Percentiles rank a stretch among this genome's conserved stretches.
Conservation (phyloP, 805 yeast species). For the Lipomyces spencermartinsiae region DNA sequence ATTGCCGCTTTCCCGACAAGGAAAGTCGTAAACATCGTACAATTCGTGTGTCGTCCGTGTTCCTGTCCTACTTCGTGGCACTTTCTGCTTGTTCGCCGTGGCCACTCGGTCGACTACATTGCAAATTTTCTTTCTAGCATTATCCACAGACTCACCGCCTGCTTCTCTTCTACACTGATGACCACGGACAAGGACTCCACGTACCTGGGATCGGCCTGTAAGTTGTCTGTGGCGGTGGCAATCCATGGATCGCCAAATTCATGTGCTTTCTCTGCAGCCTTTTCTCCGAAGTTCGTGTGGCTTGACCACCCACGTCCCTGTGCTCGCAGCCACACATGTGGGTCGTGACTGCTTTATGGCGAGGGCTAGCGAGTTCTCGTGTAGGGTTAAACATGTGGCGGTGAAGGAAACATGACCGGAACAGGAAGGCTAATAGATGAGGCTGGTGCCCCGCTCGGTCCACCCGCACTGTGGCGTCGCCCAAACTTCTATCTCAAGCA, state of each 20-base stretch:
- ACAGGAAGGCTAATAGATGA: neutral
- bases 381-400: neutral
- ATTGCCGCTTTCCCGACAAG: neutral
- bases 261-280: neutral
- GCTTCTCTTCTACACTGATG: neutral
- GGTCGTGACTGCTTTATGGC: neutral
- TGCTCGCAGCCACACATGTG: neutral
- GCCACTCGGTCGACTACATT: neutral
- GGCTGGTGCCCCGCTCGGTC: neutral
- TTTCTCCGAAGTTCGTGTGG: neutral
- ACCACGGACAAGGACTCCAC: neutral
- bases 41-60: neutral
- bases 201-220: neutral
- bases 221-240: neutral
- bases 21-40: neutral
- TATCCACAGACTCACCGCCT: neutral
- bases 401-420: neutral
- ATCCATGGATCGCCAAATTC: neutral
- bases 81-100: neutral
- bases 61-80: neutral
- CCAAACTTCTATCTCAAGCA: neutral
- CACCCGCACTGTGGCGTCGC: neutral
- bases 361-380: neutral
- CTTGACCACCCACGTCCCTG: neutral
- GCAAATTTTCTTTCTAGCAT: neutral